Conservation (phyloP, 441 rosid species). For the Pelargonium myrrhifolium region DNA sequence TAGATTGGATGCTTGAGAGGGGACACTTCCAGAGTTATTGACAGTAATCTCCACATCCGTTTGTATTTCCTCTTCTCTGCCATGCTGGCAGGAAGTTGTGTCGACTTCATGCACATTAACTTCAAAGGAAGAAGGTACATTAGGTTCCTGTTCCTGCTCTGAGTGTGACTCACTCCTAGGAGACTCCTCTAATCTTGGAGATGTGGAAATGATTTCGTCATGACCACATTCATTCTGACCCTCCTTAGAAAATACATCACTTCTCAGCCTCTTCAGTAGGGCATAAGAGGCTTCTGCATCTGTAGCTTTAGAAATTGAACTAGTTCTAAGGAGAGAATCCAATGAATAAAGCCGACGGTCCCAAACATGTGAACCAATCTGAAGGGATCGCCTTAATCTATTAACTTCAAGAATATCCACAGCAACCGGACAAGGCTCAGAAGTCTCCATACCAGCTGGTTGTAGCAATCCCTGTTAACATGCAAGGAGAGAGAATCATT, state of each 20-base stretch:
- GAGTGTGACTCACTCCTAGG: constrained; percentile 20
- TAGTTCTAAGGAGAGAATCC: constrained; percentile 48
- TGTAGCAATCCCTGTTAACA: constrained; percentile 51
- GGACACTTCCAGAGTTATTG: constrained; percentile 19
- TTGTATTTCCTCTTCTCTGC: constrained; percentile 35
- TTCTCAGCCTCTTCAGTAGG: constrained; percentile 26
- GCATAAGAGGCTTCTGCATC: constrained; percentile 44
- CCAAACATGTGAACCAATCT: constrained; percentile 85
- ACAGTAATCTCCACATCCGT: constrained; percentile 38
- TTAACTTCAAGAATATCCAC: constrained; percentile 83
- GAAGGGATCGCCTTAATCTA: constrained; percentile 64
- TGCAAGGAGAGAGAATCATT: neutral
- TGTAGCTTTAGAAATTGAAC: constrained; percentile 28
- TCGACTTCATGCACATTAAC: constrained; percentile 23
- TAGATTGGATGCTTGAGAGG: constrained; percentile 49
- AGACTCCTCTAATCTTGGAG: constrained; percentile 27
- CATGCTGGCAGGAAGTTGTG: constrained; percentile 22
- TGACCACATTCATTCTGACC: constrained; percentile 20
- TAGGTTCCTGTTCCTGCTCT: constrained; percentile 25
- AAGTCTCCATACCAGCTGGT: constrained; percentile 48
- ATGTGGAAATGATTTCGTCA: constrained; percentile 22
- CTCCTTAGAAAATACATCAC: constrained; percentile 25
- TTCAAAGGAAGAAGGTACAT: constrained; percentile 17
- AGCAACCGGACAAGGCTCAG: constrained; percentile 44
- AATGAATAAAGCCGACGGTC: constrained; percentile 69